Conservation (phyloP, 495 filamentous ascomycete species). For the Xylaria bambusicola region DNA sequence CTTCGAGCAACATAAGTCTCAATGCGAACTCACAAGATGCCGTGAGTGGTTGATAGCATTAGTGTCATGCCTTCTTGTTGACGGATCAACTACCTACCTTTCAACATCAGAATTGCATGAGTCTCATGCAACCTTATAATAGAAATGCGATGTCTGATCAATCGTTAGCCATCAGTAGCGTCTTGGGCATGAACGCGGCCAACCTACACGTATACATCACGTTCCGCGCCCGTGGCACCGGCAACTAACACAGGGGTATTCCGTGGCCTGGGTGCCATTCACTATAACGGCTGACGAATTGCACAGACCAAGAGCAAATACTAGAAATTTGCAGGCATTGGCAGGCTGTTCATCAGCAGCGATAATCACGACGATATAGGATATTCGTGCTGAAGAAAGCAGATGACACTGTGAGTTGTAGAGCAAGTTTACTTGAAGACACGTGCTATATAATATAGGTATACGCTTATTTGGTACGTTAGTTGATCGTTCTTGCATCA, state of each 20-base stretch:
- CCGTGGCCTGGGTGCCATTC: slow-evolving; percentile 50
- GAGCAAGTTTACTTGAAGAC: neutral
- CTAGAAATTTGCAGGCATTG: slow-evolving; percentile 34
- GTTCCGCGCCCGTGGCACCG: slow-evolving; percentile 62
- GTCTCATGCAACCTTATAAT: too few species aligned
- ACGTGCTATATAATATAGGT: too few species aligned
- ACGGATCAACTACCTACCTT: too few species aligned
- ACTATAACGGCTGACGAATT: slow-evolving; percentile 40
- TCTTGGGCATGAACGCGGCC: slow-evolving; percentile 38
- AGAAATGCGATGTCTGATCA: slow-evolving; percentile 60
- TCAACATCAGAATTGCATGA: too few species aligned
- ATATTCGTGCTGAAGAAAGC: slow-evolving; percentile 41
- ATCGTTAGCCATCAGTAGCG: slow-evolving; percentile 57
- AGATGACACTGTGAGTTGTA: neutral
- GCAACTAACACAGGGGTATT: slow-evolving; percentile 54
- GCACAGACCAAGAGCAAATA: slow-evolving; percentile 32
- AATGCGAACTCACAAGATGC: too few species aligned
- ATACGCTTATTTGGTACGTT: too few species aligned
- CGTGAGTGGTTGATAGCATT: too few species aligned
- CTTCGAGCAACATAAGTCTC: too few species aligned
- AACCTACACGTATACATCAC: slow-evolving; percentile 59
- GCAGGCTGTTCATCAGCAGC: slow-evolving; percentile 37
- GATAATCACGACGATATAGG: slow-evolving; percentile 45
- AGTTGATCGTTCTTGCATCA: too few species aligned
- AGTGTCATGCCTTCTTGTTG: too few species aligned